Evolutionary conservation across 768 basidiomycete species (phyloP).

Genomic region (Hypholoma sublateritium): DNA sequence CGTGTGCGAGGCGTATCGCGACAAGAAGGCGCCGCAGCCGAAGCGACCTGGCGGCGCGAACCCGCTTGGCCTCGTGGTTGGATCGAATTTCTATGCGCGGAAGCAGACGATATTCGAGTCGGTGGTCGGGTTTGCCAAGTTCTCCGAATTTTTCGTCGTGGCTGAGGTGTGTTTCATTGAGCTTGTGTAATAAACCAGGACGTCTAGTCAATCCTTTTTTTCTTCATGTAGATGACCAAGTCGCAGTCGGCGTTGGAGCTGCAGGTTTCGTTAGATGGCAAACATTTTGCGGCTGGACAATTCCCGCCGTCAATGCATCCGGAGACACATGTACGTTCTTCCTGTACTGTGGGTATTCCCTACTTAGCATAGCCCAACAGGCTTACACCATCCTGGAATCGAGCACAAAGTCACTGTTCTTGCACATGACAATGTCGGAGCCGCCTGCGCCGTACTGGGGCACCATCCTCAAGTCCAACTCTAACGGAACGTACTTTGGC

Average conservation of each 20-base stretch:
- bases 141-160: conserved; percentile 94
- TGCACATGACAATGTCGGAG: conserved; percentile 93
- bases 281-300: conserved; percentile 77
- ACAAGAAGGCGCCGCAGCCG: conserved; percentile 79
- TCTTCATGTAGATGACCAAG: conserved; percentile 44
- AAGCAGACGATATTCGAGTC: conserved; percentile 80
- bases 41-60: conserved; percentile 50
- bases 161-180: conserved; percentile 65
- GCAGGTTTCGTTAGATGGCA: conserved; percentile 91
- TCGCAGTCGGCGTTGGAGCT: conserved; percentile 65
- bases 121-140: conserved; percentile 95
- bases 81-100: conserved; percentile 67
- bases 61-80: conserved; percentile 78
- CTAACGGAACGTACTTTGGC: conserved; percentile 96
- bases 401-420: conserved; percentile 87
- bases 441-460: conserved; percentile 79
- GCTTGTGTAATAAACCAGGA: background rate
- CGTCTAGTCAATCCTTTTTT: conserved; percentile 5
- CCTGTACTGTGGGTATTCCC: background rate
- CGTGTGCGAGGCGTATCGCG: conserved; percentile 83
- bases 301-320: conserved; percentile 93
- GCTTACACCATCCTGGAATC: conserved; percentile 96
- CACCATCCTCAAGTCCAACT: conserved; percentile 92
- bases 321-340: conserved; percentile 73
- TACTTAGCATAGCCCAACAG: conserved; percentile 32